Base-by-base conservation (phyloP, 2,329 filamentous ascomycete species). In the Ceratocystis variospora region DNA sequence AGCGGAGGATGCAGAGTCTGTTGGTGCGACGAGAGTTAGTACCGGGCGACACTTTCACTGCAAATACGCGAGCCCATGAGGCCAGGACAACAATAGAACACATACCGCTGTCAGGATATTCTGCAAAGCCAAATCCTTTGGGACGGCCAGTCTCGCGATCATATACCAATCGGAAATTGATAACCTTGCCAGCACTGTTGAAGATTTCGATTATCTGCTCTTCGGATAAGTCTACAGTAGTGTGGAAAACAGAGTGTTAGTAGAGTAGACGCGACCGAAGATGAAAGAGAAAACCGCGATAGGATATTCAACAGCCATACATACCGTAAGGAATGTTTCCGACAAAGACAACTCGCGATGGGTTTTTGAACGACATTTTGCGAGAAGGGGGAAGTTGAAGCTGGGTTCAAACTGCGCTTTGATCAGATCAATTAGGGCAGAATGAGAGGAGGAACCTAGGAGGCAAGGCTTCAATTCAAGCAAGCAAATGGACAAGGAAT, bases 131-230 rank as follows among this genome's bases (percentile, higher is more conserved):
- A 74, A 96, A 99, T 19, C 94, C 94, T 76, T 96, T 97, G 0
- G 94, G 92, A 66, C 90, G 86, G 53, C 93, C 92, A 2, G 92
- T 96, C 73, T 97, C 93, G 64, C 91, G 88, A 78, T 97, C 95
- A 76, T 96, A 95, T 70, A 97, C 93, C 62, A 97, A 82, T 64
- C 93, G 86, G 75, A 97, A 97, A 74, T 70, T 93, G 68, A 95
- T 81, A 1, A 97, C 93, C 70, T 92, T 89, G 67, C 94, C 94
- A 64, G 89, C 91, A 70, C 88, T 88, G 74, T 87, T 89, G 75
- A 97, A 95, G 68, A 96, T 96, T 71, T 96, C 90, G 73, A 87
- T 88, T 72, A 99, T 96, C 75, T 96, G 89, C 75, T 97, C 92
- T 77, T 99, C 94, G 37, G 91, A 96, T 70, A 96, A 86, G 69